Percentiles rank a stretch among this genome's conserved stretches.
These are phyloP conservation scores for Talinum fruticosum DNA, from an alignment of 148 eudicot genomes.

Conservation along the genomic window DNA sequence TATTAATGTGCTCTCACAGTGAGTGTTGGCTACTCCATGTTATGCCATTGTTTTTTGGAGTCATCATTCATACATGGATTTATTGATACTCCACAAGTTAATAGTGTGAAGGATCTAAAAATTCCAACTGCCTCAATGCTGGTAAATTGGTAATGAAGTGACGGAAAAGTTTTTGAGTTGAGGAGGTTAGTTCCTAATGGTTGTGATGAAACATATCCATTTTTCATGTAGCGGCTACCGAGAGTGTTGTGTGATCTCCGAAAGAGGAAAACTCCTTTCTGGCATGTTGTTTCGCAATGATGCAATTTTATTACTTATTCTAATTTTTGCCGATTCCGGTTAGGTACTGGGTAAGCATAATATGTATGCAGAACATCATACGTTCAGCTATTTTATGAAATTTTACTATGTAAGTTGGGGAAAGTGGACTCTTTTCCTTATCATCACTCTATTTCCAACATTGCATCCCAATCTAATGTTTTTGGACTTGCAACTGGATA, in stretches of 20 bases:
- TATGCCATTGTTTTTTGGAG: neutral
- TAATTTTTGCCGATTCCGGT: too few species aligned
- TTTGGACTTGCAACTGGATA: too few species aligned
- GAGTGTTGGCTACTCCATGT: neutral
- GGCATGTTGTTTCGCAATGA: too few species aligned
- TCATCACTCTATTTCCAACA: neutral
- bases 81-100: too few species aligned
- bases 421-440: neutral
- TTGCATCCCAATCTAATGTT: neutral
- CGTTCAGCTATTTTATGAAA: neutral
- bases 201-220: neutral
- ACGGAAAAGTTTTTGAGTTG: neutral
- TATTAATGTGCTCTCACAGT: neutral
- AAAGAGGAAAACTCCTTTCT: neutral
- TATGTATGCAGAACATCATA: neutral
- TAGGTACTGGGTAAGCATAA: too few species aligned
- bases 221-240: neutral
- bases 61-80: neutral
- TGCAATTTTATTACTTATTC: too few species aligned
- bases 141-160: neutral
- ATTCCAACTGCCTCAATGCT: too few species aligned
- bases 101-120: too few species aligned
- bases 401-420: too few species aligned
- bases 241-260: neutral
- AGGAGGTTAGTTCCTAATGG: too few species aligned